Conservation (phyloP, 768 basidiomycete genomes). For the Lactarius sp. region DNA sequence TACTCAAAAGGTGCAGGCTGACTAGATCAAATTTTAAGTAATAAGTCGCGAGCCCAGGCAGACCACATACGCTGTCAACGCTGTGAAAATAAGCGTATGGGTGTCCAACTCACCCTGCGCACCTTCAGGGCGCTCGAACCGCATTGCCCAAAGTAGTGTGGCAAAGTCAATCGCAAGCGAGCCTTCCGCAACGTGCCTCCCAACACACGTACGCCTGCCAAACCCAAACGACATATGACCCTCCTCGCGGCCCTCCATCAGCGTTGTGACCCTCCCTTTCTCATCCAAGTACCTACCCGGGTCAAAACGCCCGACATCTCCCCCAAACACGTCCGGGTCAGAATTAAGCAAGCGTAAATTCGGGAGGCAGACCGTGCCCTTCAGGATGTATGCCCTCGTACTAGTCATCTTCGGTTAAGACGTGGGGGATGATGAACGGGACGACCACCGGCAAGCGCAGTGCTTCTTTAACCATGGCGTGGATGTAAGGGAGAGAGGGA, state of each 20-base stretch:
- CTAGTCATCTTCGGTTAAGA: slow-evolving; percentile 5
- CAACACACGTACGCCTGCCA: slow-evolving; percentile 33
- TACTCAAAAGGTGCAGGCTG: slow-evolving; percentile 19
- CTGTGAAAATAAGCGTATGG: not conserved
- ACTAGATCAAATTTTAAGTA: not conserved
- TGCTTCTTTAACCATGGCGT: slow-evolving; percentile 7
- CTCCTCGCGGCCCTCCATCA: slow-evolving; percentile 28
- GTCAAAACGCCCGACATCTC: not conserved
- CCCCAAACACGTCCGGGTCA: not conserved
- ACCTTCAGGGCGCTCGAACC: too few relatives aligned
- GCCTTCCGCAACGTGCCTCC: slow-evolving; percentile 32
- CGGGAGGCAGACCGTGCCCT: slow-evolving; percentile 1
- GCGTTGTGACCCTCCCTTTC: not conserved
- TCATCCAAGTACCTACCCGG: slow-evolving; percentile 3
- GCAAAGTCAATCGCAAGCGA: slow-evolving; percentile 33
- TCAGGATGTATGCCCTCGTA: slow-evolving; percentile 22
- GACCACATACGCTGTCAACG: slow-evolving; percentile 13
- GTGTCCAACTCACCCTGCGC: not conserved
- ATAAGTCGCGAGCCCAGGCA: not conserved
- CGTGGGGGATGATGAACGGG: slow-evolving; percentile 25
- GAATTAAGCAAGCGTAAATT: slow-evolving; percentile 11
- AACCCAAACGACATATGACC: slow-evolving; percentile 30
- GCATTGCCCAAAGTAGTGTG: slow-evolving; percentile 28
- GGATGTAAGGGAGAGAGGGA: slow-evolving; percentile 35
- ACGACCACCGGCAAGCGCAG: slow-evolving; percentile 1